Evolutionary conservation across 768 basidiomycete species (phyloP).

Genomic region (Paxillus involutus): DNA sequence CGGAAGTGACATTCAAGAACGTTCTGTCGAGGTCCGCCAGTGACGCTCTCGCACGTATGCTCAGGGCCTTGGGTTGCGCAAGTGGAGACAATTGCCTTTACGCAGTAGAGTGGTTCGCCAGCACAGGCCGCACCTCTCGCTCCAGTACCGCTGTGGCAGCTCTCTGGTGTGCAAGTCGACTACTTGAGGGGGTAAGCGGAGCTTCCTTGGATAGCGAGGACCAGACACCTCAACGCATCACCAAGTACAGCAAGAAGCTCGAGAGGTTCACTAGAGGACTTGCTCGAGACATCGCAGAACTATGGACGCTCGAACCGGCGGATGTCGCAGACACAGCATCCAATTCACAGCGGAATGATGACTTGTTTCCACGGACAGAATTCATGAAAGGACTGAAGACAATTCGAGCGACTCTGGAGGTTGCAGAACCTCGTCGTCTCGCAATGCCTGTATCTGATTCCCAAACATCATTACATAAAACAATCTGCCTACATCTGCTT

Average conservation of each 20-base stretch:
- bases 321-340: slow-evolving; percentile 22
- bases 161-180: slow-evolving; percentile 78
- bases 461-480: slow-evolving; percentile 69
- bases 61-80: slow-evolving; percentile 68
- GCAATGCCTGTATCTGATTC: slow-evolving; percentile 26
- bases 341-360: slow-evolving; percentile 21
- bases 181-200: slow-evolving; percentile 71
- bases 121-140: slow-evolving; percentile 46
- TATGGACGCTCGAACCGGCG: slow-evolving; percentile 60
- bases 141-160: slow-evolving; percentile 59
- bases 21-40: slow-evolving; percentile 51
- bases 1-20: slow-evolving; percentile 57
- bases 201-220: slow-evolving; percentile 39
- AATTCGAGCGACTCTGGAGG: slow-evolving; percentile 57
- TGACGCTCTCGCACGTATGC: slow-evolving; percentile 64
- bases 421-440: slow-evolving; percentile 36
- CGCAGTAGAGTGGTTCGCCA: slow-evolving; percentile 81
- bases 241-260: slow-evolving; percentile 44
- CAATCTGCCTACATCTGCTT: slow-evolving; percentile 72
- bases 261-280: slow-evolving; percentile 66
- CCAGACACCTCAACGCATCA: slow-evolving; percentile 1
- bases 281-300: slow-evolving; percentile 61
- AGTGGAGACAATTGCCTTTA: slow-evolving; percentile 70
- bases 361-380: slow-evolving; percentile 50
- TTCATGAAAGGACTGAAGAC: slow-evolving; percentile 64